These are phyloP conservation scores for Hygrophorus russula DNA, from an alignment of 768 basidiomycete genomes.

Conservation along the genomic window DNA sequence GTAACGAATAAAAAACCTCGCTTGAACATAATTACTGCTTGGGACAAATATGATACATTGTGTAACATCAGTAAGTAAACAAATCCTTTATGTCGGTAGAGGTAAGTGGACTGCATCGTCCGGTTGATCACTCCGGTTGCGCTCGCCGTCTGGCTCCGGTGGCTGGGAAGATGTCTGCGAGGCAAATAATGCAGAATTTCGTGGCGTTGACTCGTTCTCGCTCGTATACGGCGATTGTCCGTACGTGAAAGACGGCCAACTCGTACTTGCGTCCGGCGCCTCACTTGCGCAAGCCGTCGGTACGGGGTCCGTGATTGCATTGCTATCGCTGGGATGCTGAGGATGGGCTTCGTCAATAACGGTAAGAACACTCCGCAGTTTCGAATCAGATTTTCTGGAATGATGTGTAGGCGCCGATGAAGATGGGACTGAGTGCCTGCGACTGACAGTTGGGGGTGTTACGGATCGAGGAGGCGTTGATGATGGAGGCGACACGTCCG, in stretches of 20 bases:
- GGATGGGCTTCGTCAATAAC: constrained; percentile 54
- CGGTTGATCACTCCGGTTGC: background rate
- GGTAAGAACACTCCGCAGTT: constrained; percentile 62
- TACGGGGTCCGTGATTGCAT: constrained; percentile 13
- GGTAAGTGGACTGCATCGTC: background rate
- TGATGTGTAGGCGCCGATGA: constrained; percentile 20
- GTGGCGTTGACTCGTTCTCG: constrained; percentile 14
- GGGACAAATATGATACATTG: background rate
- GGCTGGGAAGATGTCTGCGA: constrained; percentile 13
- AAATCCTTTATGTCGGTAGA: constrained; percentile 4
- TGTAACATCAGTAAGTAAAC: background rate
- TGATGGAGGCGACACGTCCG: constrained; percentile 28
- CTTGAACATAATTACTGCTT: background rate
- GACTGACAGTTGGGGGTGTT: constrained; percentile 35
- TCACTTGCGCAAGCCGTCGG: constrained; percentile 14
- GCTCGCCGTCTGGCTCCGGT: constrained; percentile 3
- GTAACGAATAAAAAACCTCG: constrained; percentile 3
- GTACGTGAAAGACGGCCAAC: constrained; percentile 29
- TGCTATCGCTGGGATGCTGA: constrained; percentile 14
- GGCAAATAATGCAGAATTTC: constrained; percentile 17
- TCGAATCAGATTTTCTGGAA: constrained; percentile 48
- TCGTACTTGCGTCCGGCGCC: constrained; percentile 17
- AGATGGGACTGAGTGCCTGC: constrained; percentile 43
- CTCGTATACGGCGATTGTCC: constrained; percentile 21
- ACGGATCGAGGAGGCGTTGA: constrained; percentile 37